A percentile compares a stretch with the other conserved stretches of the same genome.
phyloP scores from a whole-genome alignment of 2,329 filamentous ascomycete species.

The Ophiostoma novo-ulmi region DNA sequence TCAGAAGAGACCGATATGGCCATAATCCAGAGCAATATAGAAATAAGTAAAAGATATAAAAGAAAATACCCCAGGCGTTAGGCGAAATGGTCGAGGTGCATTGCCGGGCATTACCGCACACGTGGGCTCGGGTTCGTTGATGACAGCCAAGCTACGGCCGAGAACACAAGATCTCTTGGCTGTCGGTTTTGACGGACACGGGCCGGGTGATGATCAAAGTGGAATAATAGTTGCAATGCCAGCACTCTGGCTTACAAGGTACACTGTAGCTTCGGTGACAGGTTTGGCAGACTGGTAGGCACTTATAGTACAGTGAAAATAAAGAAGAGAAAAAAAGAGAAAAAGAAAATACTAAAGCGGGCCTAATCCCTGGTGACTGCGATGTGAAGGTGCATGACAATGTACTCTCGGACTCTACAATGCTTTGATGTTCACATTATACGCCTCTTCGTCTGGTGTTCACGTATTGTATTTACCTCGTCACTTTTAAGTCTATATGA shows the following conservation, averaged over 20 bases:
- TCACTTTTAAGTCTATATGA: not conserved
- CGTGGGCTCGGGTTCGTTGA: not conserved
- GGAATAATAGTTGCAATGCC: not conserved
- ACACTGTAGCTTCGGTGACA: not conserved
- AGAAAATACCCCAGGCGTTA: not conserved
- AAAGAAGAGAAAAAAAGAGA: not conserved
- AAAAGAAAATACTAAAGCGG: not conserved
- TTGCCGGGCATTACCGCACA: not conserved
- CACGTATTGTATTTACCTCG: not conserved
- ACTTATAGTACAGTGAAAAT: not conserved
- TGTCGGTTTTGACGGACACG: not conserved
- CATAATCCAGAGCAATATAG: not conserved
- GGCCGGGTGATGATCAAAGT: not conserved
- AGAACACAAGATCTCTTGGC: conserved; percentile 1
- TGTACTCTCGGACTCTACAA: not conserved
- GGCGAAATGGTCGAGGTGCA: not conserved
- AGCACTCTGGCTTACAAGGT: not conserved
- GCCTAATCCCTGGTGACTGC: not conserved
- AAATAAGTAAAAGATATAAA: too few species aligned
- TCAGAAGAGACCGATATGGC: too few species aligned
- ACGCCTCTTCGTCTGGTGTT: not conserved
- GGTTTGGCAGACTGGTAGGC: too few species aligned
- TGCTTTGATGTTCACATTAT: not conserved
- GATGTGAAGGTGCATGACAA: not conserved
- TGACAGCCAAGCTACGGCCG: not conserved